A percentile compares a stretch with the other conserved stretches of the same genome.
Evolutionary conservation across 176 grass and related monocot genomes (phyloP).

Genomic region (Leersia perrieri): DNA sequence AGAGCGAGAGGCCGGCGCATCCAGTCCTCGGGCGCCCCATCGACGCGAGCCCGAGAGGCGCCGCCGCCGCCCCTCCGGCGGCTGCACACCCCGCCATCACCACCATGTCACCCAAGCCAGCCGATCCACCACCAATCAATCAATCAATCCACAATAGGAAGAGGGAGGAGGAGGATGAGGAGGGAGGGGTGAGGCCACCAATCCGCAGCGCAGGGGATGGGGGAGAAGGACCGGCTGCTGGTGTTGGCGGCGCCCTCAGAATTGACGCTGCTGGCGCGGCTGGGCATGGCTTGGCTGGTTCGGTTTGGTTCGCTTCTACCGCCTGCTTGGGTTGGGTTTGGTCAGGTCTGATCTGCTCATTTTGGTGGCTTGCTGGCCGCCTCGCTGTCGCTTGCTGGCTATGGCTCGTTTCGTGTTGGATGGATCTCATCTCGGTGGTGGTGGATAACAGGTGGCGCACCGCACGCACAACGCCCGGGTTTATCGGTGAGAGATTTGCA

Average conservation of each 20-base stretch:
- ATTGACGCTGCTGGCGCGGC: background rate
- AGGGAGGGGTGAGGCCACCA: background rate
- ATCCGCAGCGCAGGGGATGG: background rate
- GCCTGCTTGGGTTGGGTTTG: background rate
- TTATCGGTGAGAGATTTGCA: background rate
- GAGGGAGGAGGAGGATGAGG: background rate
- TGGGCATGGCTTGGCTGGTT: too few species aligned
- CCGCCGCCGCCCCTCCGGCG: too few species aligned
- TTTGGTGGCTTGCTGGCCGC: background rate
- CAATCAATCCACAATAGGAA: background rate
- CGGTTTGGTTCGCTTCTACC: too few species aligned
- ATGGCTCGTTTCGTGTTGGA: background rate
- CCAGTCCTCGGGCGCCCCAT: background rate
- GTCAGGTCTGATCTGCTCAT: background rate
- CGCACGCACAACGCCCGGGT: background rate
- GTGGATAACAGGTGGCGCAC: background rate
- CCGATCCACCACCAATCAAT: background rate
- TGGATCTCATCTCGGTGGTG: background rate
- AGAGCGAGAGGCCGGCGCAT: background rate
- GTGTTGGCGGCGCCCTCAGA: background rate
- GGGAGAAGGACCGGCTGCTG: background rate
- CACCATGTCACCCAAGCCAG: background rate
- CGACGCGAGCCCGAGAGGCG: background rate
- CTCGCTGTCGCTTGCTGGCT: background rate
- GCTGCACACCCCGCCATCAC: background rate